These are phyloP conservation scores for Thalassiosira exigua DNA, from an alignment of 352 stramenopile genomes.

Conservation along the genomic window DNA sequence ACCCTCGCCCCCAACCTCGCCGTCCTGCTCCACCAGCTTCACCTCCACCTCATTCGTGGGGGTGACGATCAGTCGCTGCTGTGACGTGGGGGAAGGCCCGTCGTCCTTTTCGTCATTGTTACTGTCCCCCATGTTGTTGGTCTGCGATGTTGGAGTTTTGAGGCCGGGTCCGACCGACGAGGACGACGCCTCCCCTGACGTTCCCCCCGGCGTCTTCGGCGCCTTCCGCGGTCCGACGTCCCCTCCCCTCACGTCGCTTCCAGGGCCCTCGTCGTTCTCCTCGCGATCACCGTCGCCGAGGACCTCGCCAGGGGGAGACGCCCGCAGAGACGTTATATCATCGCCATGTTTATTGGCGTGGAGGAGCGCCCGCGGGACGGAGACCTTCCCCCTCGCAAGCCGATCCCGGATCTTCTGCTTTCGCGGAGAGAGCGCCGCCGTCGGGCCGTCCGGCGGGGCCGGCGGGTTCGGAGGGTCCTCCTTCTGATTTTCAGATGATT, in stretches of 20 bases:
- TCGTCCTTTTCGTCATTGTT: background rate
- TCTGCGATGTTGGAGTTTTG: background rate
- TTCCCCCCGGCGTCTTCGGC: background rate
- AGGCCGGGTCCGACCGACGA: no score
- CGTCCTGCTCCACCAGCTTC: constrained; percentile 9
- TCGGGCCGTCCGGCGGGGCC: background rate
- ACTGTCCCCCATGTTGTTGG: no score
- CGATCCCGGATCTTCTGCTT: constrained; percentile 28
- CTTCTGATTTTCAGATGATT: no score
- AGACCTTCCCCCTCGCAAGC: constrained; percentile 29
- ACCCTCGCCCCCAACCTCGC: no score
- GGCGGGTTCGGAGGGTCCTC: background rate
- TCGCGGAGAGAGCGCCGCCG: background rate
- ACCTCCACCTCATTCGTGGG: constrained; percentile 22
- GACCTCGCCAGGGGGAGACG: background rate
- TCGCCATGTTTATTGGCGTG: background rate
- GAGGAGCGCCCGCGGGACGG: constrained; percentile 29
- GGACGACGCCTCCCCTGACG: background rate
- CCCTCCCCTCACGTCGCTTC: background rate
- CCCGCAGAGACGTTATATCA: background rate
- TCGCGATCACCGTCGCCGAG: background rate
- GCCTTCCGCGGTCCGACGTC: constrained; percentile 5
- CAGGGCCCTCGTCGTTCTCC: background rate
- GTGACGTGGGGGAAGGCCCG: background rate
- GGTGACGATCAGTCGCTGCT: constrained; percentile 12